These are phyloP conservation scores for Backusella australiensis DNA, from an alignment of 192 early-diverging fungal species.

Conservation along the genomic window DNA sequence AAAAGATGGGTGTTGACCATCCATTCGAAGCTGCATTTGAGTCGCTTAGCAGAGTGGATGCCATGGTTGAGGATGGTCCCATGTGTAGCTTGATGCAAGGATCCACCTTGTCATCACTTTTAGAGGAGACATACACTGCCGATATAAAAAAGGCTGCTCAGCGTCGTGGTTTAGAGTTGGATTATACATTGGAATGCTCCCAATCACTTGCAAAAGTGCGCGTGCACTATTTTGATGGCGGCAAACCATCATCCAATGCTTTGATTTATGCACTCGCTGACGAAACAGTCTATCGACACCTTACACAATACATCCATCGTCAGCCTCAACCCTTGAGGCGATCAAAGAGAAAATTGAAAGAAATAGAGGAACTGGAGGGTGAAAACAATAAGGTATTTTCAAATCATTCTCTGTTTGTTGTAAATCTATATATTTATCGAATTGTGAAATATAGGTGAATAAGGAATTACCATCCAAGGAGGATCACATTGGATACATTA, in stretches of 20 bases:
- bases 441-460: constrained; percentile 8
- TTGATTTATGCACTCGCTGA: constrained; percentile 55
- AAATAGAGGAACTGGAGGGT: constrained; percentile 25
- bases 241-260: constrained; percentile 46
- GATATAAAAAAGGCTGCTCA: background rate
- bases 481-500: constrained; percentile 66
- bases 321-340: background rate
- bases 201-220: constrained; percentile 51
- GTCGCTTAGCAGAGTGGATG: background rate
- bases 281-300: constrained; percentile 41
- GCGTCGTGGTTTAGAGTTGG: background rate
- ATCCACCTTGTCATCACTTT: background rate
- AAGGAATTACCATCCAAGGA: constrained; percentile 33
- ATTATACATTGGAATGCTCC: constrained; percentile 18
- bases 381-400: background rate
- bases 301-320: constrained; percentile 16
- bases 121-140: background rate
- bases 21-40: constrained; percentile 76
- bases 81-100: constrained; percentile 7
- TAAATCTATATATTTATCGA: background rate
- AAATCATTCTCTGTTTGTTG: background rate
- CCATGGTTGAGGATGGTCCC: constrained; percentile 5
- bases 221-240: constrained; percentile 47
- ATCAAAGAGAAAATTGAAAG: constrained; percentile 27
- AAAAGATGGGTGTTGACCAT: constrained; percentile 57